These are phyloP conservation scores for Fusarium udum DNA, from an alignment of 2,329 filamentous ascomycete species.

Conservation along the genomic window DNA sequence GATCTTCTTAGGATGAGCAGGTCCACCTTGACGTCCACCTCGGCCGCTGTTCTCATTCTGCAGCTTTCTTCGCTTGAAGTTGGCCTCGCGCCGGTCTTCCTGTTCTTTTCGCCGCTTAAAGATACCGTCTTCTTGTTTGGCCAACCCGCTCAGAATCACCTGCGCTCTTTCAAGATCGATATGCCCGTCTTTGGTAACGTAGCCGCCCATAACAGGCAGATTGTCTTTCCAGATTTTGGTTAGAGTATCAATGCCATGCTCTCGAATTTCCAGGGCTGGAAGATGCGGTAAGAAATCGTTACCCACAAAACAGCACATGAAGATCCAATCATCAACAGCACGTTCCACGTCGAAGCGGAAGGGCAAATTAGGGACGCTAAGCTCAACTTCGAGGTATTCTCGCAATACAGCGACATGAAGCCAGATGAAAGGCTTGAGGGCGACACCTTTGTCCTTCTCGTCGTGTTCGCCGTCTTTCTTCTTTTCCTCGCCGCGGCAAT, in stretches of 20 bases:
- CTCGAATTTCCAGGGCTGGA: conserved; percentile 95
- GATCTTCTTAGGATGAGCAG: conserved; percentile 29
- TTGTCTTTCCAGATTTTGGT: conserved; percentile 98
- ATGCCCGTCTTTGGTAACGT: conserved; percentile 93
- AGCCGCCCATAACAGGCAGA: conserved; percentile 89
- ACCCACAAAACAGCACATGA: conserved; percentile 98
- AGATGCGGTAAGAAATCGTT: conserved; percentile 98
- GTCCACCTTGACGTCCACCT: conserved; percentile 33
- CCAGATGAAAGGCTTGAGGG: conserved; percentile 96
- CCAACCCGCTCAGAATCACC: conserved; percentile 85
- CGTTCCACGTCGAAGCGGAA: conserved; percentile 95
- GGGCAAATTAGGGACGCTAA: conserved; percentile 81
- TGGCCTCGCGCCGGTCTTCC: conserved; percentile 84
- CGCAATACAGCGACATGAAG: conserved; percentile 90
- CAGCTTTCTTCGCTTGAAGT: conserved; percentile 79
- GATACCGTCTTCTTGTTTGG: conserved; percentile 92
- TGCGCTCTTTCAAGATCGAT: conserved; percentile 90
- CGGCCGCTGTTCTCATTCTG: conserved; percentile 63
- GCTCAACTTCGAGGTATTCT: conserved; percentile 92
- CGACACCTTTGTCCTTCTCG: conserved; percentile 76
- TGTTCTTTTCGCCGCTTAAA: conserved; percentile 88
- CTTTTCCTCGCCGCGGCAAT: conserved; percentile 83
- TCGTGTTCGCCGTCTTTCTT: conserved; percentile 82
- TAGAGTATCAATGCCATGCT: conserved; percentile 95
- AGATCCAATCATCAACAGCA: conserved; percentile 97